Percentiles rank a stretch among this genome's conserved stretches.
Evolutionary conservation across 805 yeast species (phyloP).

Genomic region (Metschnikowia sp.): DNA sequence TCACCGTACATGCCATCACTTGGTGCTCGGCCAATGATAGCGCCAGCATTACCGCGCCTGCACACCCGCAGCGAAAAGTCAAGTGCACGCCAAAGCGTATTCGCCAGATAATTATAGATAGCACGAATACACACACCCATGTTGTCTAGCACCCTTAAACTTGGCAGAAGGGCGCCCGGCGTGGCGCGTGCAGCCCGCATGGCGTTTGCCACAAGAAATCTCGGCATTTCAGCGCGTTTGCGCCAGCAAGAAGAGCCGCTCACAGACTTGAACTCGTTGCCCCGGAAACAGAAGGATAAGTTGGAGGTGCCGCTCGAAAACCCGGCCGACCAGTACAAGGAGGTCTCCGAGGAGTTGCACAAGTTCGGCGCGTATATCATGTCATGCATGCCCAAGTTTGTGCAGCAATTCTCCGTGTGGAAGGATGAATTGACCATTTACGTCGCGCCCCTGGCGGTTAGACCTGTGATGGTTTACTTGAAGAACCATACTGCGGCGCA

Average conservation of each 20-base stretch:
- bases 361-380: constrained; percentile 77
- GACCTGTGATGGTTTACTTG: constrained; percentile 68
- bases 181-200: constrained; percentile 5
- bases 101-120: too few species aligned
- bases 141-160: constrained; percentile 17
- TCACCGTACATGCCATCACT: constrained; percentile 2
- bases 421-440: constrained; percentile 79
- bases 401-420: constrained; percentile 86
- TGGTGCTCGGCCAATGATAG: constrained; percentile 10
- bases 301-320: constrained; percentile 54
- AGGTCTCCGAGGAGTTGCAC: constrained; percentile 67
- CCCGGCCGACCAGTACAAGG: constrained; percentile 74
- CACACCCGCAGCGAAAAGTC: constrained; percentile 10
- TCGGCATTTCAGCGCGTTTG: constrained; percentile 4
- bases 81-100: background rate
- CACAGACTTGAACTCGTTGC: constrained; percentile 33
- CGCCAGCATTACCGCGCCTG: constrained; percentile 18
- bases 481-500: constrained; percentile 78
- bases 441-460: constrained; percentile 70
- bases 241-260: constrained; percentile 26
- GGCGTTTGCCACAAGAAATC: constrained; percentile 3
- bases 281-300: constrained; percentile 34
- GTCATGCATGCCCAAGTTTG: constrained; percentile 74
- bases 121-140: constrained; percentile 2
- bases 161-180: constrained; percentile 12